phyloP scores from a whole-genome alignment of 495 filamentous ascomycete species.

The Neurospora tetraspora region DNA sequence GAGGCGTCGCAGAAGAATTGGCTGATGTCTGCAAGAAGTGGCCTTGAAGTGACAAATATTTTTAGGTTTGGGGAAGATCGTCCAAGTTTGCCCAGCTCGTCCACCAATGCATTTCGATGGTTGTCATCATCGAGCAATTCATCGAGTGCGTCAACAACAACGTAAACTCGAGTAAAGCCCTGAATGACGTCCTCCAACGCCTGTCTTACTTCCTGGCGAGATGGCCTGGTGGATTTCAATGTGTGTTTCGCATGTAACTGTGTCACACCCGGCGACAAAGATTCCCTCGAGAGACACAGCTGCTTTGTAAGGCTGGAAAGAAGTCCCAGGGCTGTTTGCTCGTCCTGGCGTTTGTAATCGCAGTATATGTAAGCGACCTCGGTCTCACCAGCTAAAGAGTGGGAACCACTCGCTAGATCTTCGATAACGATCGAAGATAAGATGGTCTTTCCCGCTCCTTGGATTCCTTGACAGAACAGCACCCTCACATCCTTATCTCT shows the following conservation, averaged over 20 bases:
- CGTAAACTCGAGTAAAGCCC: background rate
- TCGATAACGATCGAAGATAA: background rate
- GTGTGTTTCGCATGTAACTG: background rate
- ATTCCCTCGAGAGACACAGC: background rate
- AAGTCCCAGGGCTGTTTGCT: background rate
- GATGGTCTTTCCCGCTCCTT: background rate
- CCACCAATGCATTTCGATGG: background rate
- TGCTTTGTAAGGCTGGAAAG: background rate
- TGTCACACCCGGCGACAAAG: background rate
- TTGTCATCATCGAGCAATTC: background rate
- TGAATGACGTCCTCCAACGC: background rate
- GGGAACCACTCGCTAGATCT: background rate
- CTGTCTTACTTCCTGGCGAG: background rate
- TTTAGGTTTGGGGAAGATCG: background rate
- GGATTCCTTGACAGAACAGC: background rate
- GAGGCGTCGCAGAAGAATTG: background rate
- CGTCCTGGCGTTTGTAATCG: background rate
- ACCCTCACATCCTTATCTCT: background rate
- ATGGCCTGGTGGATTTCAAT: background rate
- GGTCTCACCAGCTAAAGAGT: accelerated
- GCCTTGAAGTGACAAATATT: background rate
- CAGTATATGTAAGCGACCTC: background rate
- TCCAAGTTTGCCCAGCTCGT: background rate
- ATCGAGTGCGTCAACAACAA: background rate
- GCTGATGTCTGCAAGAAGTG: background rate